A percentile compares a stretch with the other conserved stretches of the same genome.
phyloP scores from a whole-genome alignment of 257 asterid genomes.

The Solanum neorickii region DNA sequence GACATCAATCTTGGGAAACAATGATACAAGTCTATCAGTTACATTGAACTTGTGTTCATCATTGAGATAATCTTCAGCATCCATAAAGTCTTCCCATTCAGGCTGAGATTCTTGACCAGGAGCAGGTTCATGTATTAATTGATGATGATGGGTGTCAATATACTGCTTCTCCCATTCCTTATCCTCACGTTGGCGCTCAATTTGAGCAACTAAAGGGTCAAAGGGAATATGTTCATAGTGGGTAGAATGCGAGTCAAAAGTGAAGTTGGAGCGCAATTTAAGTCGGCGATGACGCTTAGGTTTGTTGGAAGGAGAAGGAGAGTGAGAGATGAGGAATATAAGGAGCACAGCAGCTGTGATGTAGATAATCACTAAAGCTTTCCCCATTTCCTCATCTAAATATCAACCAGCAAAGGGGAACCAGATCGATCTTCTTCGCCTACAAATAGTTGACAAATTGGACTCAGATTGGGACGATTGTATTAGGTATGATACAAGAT shows the following conservation, averaged over 20 bases:
- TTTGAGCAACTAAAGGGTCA: slow-evolving; percentile 78
- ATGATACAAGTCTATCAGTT: slow-evolving; percentile 52
- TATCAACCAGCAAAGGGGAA: not conserved
- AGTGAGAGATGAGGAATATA: slow-evolving; percentile 57
- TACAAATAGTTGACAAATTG: not conserved
- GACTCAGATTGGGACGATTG: not conserved
- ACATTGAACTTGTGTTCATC: slow-evolving; percentile 84
- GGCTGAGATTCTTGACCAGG: slow-evolving; percentile 59
- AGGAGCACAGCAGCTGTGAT: slow-evolving; percentile 44
- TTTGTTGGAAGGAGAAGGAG: slow-evolving; percentile 46
- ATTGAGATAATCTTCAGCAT: slow-evolving; percentile 86
- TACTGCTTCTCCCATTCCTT: slow-evolving; percentile 65
- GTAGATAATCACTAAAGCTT: slow-evolving; percentile 55
- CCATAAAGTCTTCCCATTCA: slow-evolving; percentile 89
- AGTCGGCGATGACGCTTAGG: slow-evolving; percentile 63
- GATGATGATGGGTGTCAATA: slow-evolving; percentile 39
- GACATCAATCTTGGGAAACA: slow-evolving; percentile 85
- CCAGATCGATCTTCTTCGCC: not conserved
- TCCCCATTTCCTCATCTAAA: slow-evolving; percentile 61
- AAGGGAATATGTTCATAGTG: slow-evolving; percentile 41
- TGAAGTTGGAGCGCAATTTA: slow-evolving; percentile 77
- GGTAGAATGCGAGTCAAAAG: slow-evolving; percentile 10
- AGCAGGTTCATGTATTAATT: slow-evolving; percentile 22
- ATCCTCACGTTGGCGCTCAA: slow-evolving; percentile 78
- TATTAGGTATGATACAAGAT: not conserved